Evolutionary conservation across 1,139 yeast genomes (phyloP), one percentile per base, ranked within the genome.

Genomic region (Scheffersomyces titani): DNA sequence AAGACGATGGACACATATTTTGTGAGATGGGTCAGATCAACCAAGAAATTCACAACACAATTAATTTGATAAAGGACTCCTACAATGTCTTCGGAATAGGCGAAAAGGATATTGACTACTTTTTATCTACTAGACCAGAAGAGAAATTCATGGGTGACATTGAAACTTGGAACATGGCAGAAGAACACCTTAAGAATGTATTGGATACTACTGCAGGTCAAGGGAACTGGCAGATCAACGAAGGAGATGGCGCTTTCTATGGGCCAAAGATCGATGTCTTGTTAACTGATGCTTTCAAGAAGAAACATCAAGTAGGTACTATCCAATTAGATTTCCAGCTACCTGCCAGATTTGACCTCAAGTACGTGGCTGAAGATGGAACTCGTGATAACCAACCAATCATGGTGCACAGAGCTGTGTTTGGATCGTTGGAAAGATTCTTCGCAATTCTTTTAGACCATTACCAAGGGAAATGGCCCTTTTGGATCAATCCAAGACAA

Each of bases 1-100:
- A 96, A 75, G 99, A 96, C 70, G 99, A 96, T 71, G 99, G 98
- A 11, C 99, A 96, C 69, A 94, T 96, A 51, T 96, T 96, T 76
- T 96, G 99, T 72, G 86, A 89, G 20, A 81, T 86, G 55, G 87
- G 83, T 24, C 99, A 96, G 73, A 89, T 96, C 55, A 87, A 88
- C 66, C 74, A 78, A 51, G 99, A 96, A 71, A 92, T 94, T 57
- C 71, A 81, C 36, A 85, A 87, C 59, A 90, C 96, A 50, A 80
- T 94, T 63, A 85, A 86, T 65, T 81, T 94, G 69, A 82, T 94
- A 63, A 88, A 89, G 67, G 84, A 89, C 61, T 86, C 96, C 22
- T 94, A 94, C 70, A 84, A 82, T 50, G 84, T 90, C 7, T 93
- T 94, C 70, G 94, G 93, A 6, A 85, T 93, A 58, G 80, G 61